Evolutionary conservation across 2,329 filamentous ascomycete species (phyloP), one percentile per base, ranked within the genome.

Genomic region (Talaromyces sp.): DNA sequence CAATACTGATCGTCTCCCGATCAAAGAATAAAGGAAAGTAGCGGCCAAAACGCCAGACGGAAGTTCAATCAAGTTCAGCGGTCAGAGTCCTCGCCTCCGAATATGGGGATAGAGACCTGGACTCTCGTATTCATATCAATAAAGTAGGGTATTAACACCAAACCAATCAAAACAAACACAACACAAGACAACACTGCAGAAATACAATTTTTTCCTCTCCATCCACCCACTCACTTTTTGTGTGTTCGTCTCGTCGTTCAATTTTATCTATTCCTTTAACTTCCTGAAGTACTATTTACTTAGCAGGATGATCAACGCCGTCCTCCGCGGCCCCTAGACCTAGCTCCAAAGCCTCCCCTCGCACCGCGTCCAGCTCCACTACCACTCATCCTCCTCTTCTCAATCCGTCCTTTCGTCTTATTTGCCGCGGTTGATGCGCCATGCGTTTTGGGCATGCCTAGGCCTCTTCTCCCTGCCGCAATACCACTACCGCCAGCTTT

Each of bases 381-480:
- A 50, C 70, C 70, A 41, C 67, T 69, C 22, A 67, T 73, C 22
- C 68, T 67, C 56, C 69, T 67, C 70, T 74, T 74, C 57, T 74
- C 72, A 54, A 74, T 64, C 5, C 72, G 69, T 19, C 70, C 69
- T 17, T 66, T 69, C n/a, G 67, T 66, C 22, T 47, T 49, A n/a
- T 47, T 66, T 8, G 49, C 50, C 8, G 45, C 47, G 22, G 57
- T 33, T 13, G 71, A 60, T 9, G 70, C 66, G 56, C 71, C 72
- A 35, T 65, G 69, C 2, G 69, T 66, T 66, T 74, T 74, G 60
- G 72, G 69, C 0, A 70, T 68, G 58, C 72, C 71, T 3, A 72
- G 67, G 61, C 70, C 71, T 64, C 73, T 68, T 63, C 69, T 68
- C 57, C 63, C 63, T 31, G 58, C 66, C 63, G 52, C 54, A 17